Conservation (phyloP, 176 grass and related monocot species). For the Carex parvula region DNA sequence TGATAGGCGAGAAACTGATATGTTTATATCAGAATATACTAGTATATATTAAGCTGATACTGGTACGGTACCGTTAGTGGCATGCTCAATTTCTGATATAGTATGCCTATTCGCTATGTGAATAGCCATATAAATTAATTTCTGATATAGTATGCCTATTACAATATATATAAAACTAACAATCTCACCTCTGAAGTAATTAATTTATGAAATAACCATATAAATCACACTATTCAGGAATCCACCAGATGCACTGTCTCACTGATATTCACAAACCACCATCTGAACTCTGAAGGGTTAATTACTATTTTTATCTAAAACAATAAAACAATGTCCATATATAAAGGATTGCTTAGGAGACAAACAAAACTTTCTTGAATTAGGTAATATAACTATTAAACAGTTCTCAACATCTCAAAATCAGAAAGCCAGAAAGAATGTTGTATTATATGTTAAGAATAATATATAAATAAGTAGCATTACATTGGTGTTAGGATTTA, state of each 20-base stretch:
- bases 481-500: neutral
- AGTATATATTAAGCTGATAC: neutral
- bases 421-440: neutral
- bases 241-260: neutral
- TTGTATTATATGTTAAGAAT: neutral
- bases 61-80: neutral
- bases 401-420: neutral
- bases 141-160: no score
- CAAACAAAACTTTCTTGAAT: slow-evolving; percentile 14
- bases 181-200: neutral
- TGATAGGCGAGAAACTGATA: neutral
- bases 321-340: no score
- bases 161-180: neutral
- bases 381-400: neutral
- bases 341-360: slow-evolving; percentile 9
- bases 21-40: neutral
- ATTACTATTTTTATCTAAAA: neutral
- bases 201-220: neutral
- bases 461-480: neutral
- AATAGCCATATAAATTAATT: no score
- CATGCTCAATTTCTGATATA: no score
- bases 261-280: neutral
- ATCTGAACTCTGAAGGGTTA: neutral
- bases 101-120: no score
- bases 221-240: neutral